Conservation (phyloP, 2,329 filamentous ascomycete species). For the Penicillium sp. region DNA sequence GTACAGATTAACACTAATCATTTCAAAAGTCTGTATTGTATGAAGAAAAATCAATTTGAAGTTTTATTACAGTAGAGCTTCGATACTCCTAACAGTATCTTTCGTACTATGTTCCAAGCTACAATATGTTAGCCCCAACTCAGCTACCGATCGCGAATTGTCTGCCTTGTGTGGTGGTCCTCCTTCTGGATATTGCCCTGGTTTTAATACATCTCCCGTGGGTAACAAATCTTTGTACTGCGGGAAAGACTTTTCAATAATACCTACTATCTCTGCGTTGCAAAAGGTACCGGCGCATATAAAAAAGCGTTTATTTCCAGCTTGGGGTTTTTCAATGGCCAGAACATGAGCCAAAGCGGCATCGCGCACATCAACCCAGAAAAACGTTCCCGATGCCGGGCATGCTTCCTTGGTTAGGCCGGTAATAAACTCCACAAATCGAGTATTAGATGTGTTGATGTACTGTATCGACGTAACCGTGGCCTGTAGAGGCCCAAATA, state of each 20-base stretch:
- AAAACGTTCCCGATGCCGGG: not conserved
- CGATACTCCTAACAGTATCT: conserved; percentile 18
- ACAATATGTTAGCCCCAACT: conserved; percentile 37
- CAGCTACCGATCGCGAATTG: conserved; percentile 37
- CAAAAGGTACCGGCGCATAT: conserved; percentile 20
- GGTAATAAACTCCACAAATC: too few species aligned
- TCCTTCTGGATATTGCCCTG: conserved; percentile 4
- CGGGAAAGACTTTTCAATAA: conserved; percentile 25
- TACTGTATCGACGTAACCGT: not conserved
- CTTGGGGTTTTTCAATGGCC: not conserved
- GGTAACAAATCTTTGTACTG: conserved; percentile 31
- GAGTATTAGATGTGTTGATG: not conserved
- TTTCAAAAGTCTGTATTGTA: too few species aligned
- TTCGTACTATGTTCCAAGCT: conserved; percentile 15
- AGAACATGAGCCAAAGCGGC: not conserved
- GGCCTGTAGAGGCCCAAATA: not conserved
- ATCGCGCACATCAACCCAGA: not conserved
- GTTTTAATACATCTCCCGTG: conserved; percentile 21
- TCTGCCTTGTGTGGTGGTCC: conserved; percentile 29
- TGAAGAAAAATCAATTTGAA: too few species aligned
- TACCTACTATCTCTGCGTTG: conserved; percentile 21
- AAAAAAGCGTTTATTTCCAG: conserved; percentile 11
- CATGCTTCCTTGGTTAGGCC: not conserved
- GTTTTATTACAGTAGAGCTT: too few species aligned
- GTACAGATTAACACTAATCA: too few species aligned